A percentile compares a stretch with the other conserved stretches of the same genome.
Evolutionary conservation across 2,329 filamentous ascomycete species (phyloP).

Genomic region (Thielaviopsis punctulata): DNA sequence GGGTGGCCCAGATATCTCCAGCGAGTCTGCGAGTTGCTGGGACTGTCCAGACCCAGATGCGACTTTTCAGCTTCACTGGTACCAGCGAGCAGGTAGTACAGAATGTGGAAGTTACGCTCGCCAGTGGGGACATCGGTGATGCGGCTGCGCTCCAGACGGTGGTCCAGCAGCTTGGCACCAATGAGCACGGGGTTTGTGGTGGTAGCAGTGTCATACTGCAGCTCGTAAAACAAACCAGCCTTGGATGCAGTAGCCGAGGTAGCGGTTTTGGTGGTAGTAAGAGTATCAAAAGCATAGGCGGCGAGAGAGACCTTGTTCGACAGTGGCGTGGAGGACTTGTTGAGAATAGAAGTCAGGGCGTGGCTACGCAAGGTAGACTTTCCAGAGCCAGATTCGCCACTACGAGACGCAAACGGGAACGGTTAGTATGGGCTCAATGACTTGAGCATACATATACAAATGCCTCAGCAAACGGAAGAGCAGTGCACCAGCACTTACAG

Average conservation of each 20-base stretch:
- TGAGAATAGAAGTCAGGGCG: conserved; percentile 66
- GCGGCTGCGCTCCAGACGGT: conserved; percentile 78
- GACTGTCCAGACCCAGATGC: conserved; percentile 51
- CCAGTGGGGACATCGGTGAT: conserved; percentile 86
- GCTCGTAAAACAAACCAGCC: conserved; percentile 83
- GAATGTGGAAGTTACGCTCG: conserved; percentile 86
- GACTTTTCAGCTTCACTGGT: conserved; percentile 80
- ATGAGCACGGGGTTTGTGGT: conserved; percentile 74
- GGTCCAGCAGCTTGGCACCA: conserved; percentile 86
- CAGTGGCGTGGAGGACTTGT: conserved; percentile 79
- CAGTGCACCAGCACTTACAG: too few species aligned
- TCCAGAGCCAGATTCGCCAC: conserved; percentile 87
- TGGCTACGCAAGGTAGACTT: conserved; percentile 92
- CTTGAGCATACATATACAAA: too few species aligned
- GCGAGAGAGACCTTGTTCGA: conserved; percentile 87
- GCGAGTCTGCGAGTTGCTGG: conserved; percentile 45
- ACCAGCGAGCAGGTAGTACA: conserved; percentile 89
- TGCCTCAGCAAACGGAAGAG: too few species aligned
- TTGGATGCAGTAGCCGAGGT: conserved; percentile 94
- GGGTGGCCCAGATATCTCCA: conserved; percentile 96
- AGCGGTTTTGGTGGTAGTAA: conserved; percentile 92
- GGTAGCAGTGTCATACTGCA: conserved; percentile 87
- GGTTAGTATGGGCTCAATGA: too few species aligned
- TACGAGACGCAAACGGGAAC: conserved; percentile 26
- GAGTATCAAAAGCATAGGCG: conserved; percentile 84